Conservation (phyloP, 169 alveolate species). For the Sarcocystis neurona region DNA sequence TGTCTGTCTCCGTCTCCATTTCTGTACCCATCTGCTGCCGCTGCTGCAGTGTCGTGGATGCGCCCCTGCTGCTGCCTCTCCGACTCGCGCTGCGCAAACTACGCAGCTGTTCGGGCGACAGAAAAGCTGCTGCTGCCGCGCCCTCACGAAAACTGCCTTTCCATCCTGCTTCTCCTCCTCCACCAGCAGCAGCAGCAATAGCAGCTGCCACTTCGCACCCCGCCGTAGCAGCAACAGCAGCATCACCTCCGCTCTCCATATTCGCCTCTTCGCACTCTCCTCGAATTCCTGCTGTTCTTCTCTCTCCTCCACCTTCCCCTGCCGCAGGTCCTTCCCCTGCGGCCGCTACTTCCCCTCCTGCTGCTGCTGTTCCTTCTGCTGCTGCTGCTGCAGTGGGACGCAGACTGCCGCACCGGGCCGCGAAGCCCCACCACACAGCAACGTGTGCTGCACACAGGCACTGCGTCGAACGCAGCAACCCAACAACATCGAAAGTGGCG, state of each 20-base stretch:
- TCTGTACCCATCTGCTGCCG: too few species aligned
- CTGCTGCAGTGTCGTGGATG: too few species aligned
- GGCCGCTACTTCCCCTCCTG: slow-evolving; percentile 43
- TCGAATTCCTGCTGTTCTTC: too few species aligned
- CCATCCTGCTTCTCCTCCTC: slow-evolving; percentile 14
- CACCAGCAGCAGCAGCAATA: background rate
- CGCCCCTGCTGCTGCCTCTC: slow-evolving; percentile 42
- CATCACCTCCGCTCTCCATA: too few species aligned
- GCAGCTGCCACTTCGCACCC: background rate
- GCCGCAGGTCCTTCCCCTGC: background rate
- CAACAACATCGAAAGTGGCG: slow-evolving; percentile 37
- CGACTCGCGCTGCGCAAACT: slow-evolving; percentile 33
- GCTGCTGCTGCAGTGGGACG: too few species aligned
- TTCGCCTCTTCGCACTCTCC: too few species aligned
- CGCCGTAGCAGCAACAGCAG: slow-evolving; percentile 19
- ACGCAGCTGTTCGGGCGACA: slow-evolving; percentile 26
- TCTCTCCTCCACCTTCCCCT: too few species aligned
- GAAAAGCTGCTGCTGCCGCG: slow-evolving; percentile 5
- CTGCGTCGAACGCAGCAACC: slow-evolving; percentile 47
- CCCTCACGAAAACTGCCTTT: background rate
- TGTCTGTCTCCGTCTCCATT: too few species aligned
- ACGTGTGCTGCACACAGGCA: slow-evolving; percentile 59
- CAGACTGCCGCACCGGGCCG: slow-evolving; percentile 38
- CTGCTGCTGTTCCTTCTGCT: too few species aligned
- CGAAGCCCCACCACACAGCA: slow-evolving; percentile 56